Conservation (phyloP, 1,284 basidiomycete species). For the Rhodofomes roseus region DNA sequence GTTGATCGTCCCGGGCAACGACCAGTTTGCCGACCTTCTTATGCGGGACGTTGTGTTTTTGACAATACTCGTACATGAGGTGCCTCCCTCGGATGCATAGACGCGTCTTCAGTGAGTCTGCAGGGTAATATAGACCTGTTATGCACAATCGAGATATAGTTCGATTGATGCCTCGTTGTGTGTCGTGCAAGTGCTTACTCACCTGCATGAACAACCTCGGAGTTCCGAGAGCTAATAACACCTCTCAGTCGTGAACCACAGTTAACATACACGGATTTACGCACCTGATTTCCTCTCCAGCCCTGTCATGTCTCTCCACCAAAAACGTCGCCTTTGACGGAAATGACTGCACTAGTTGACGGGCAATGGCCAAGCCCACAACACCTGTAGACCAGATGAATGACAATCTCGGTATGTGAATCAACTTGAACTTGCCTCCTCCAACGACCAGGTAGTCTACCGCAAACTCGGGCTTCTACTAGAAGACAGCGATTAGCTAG, state of each 20-base stretch:
- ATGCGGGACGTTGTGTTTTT: conserved; percentile 61
- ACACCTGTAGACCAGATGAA: conserved; percentile 48
- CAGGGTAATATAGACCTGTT: conserved; percentile 79
- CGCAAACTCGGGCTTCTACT: conserved; percentile 61
- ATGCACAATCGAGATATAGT: too few species aligned
- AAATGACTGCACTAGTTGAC: conserved; percentile 65
- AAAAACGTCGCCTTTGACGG: conserved; percentile 78
- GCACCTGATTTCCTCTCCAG: conserved; percentile 84
- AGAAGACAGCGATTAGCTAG: not conserved
- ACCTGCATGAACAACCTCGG: conserved; percentile 95
- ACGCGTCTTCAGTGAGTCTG: conserved; percentile 80
- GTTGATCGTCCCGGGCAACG: conserved; percentile 68
- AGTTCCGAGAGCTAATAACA: conserved; percentile 78
- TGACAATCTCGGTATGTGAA: not conserved
- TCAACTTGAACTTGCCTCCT: conserved; percentile 57
- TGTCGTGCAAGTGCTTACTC: conserved; percentile 6
- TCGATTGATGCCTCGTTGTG: not conserved
- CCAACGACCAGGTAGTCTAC: conserved; percentile 95
- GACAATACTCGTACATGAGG: conserved; percentile 81
- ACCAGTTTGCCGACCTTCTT: conserved; percentile 86
- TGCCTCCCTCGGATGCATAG: conserved; percentile 87
- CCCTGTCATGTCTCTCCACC: conserved; percentile 73
- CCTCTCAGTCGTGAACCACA: not conserved
- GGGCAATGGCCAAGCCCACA: conserved; percentile 86
- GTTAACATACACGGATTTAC: not conserved